Conservation (phyloP, 495 filamentous ascomycete species). For the Sporormia fimetaria region DNA sequence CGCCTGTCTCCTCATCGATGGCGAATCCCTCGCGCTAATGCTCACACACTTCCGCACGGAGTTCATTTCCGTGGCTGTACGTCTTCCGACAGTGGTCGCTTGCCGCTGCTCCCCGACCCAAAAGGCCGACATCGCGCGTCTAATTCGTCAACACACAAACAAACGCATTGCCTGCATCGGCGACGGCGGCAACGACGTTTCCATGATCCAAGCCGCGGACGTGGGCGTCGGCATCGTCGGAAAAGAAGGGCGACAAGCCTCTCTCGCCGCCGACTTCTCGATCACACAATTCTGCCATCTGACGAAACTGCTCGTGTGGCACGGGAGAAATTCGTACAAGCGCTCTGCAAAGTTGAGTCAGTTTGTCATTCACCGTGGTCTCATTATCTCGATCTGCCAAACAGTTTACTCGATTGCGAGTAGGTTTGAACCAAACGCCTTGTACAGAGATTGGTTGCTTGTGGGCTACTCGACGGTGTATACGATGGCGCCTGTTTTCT, state of each 20-base stretch:
- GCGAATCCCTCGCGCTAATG: conserved; percentile 75
- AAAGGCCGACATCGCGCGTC: conserved; percentile 82
- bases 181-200: conserved; percentile 96
- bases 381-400: conserved; percentile 91
- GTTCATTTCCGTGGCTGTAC: conserved; percentile 83
- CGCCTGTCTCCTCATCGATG: conserved; percentile 89
- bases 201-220: conserved; percentile 97
- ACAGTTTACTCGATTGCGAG: conserved; percentile 93
- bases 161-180: conserved; percentile 95
- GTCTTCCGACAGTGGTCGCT: conserved; percentile 82
- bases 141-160: conserved; percentile 85
- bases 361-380: conserved; percentile 94
- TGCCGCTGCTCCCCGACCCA: conserved; percentile 96
- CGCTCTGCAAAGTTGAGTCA: conserved; percentile 89
- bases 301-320: conserved; percentile 97
- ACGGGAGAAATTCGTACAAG: conserved; percentile 94
- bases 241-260: conserved; percentile 92
- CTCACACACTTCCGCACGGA: conserved; percentile 65
- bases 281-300: conserved; percentile 91
- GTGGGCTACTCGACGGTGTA: conserved; percentile 96
- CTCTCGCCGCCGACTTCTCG: conserved; percentile 88
- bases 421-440: conserved; percentile 79
- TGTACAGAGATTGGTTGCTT: conserved; percentile 94
- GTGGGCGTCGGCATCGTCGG: conserved; percentile 97
- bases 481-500: conserved; percentile 89